Percentiles rank a stretch among this genome's conserved stretches.
phyloP scores from a whole-genome alignment of 345 rosid genomes.

The Ceriops tagal region DNA sequence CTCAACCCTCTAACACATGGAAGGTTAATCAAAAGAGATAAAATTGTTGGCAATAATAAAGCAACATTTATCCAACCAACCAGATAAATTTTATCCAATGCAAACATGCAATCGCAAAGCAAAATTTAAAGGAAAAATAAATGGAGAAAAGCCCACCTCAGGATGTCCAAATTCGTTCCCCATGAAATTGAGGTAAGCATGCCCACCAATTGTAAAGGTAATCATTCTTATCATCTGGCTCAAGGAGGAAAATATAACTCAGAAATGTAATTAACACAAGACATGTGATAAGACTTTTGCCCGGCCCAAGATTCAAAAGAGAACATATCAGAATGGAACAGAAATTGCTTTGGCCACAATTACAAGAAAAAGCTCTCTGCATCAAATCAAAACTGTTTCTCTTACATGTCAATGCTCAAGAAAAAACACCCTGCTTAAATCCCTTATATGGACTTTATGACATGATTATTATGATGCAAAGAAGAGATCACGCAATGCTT shows the following conservation, averaged over 20 bases:
- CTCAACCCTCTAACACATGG: conserved; percentile 67
- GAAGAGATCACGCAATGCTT: conserved; percentile 8
- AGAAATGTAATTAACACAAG: not conserved
- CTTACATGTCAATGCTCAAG: not conserved
- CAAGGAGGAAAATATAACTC: conserved; percentile 22
- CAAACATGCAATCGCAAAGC: too few relatives aligned
- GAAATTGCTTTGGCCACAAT: not conserved
- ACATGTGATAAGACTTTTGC: not conserved
- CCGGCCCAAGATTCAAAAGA: not conserved
- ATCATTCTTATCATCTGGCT: conserved; percentile 84
- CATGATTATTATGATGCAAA: not conserved
- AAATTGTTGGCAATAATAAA: conserved; percentile 6
- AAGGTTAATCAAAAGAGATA: conserved; percentile 28
- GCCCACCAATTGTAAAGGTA: conserved; percentile 75
- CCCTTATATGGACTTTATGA: not conserved
- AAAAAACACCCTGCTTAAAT: not conserved
- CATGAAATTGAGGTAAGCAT: conserved; percentile 91
- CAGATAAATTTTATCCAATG: too few relatives aligned
- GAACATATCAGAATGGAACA: not conserved
- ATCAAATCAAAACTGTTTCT: not conserved
- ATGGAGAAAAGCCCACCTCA: conserved; percentile 40
- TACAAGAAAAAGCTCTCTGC: not conserved
- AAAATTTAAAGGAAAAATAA: not conserved
- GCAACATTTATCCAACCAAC: not conserved
- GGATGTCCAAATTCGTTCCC: conserved; percentile 99